Evolutionary conservation across 306 rosid genomes (phyloP), one percentile per base, ranked within the genome.

Genomic region (Crotalaria pallida): DNA sequence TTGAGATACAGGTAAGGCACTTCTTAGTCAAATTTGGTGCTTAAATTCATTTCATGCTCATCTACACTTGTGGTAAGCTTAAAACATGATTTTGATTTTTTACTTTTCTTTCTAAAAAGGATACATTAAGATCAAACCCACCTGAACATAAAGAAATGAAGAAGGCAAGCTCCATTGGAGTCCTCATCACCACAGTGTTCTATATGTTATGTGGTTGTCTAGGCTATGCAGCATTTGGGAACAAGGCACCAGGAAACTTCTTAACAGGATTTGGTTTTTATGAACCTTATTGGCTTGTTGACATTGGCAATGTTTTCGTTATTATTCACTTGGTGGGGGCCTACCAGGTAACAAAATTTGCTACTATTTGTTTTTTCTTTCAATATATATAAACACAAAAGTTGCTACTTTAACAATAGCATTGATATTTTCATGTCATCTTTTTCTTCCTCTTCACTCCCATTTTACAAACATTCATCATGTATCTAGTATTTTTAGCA

Each of bases 211-310:
- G 89, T 76, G 89, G 81, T 6, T 1, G 69, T 34, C 2, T 79
- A 52, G 86, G 84, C 3, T 82, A 85, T 48, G 65, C 21, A 65
- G 89, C 89, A 27, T 85, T 85, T 67, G 89, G 86, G 15, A 82
- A 82, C 57, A 11, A 16, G 2, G 83, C 86, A 31, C 84, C 89
- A 0, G 89, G 84, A 62, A 85, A 85, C 63, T 82, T 85, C 61
- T 74, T 82, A 44, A 85, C 89, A 53, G 89, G 89, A 71, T 85
- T 85, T 79, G 89, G 89, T 3, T 85, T 85, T 65, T 82, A 79
- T 44, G 86, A 85, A 69, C 89, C 89, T 1, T 85, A 10, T 63
- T 82, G 86, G 84, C 70, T 82, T 0, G 23, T 82, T 59, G 84
- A 85, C 74, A 53, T 82, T 55, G 86, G 65, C 13, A 85, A 85